A percentile compares a stretch with the other conserved stretches of the same genome.
phyloP scores from a whole-genome alignment of 805 yeast species.

The Candida maris region DNA sequence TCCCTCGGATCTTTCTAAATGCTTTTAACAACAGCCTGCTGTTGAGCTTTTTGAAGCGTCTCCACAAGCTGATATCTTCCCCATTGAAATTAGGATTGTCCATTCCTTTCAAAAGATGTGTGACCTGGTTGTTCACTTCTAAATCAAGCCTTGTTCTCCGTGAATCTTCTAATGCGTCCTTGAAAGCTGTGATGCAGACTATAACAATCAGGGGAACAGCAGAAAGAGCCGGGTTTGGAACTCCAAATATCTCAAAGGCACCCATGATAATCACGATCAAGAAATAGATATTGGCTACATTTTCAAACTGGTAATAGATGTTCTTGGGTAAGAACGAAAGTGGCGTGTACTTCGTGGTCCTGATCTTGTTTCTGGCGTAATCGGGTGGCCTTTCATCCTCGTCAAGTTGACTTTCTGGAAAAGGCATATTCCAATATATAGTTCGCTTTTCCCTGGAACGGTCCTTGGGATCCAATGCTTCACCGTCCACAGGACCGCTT shows the following conservation, averaged over 20 bases:
- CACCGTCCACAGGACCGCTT: conserved; percentile 28
- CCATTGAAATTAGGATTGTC: conserved; percentile 59
- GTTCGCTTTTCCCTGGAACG: conserved; percentile 36
- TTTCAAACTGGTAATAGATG: conserved; percentile 71
- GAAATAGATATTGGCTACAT: conserved; percentile 89
- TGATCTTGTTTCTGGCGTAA: conserved; percentile 87
- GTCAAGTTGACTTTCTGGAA: conserved; percentile 58
- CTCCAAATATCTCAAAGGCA: conserved; percentile 74
- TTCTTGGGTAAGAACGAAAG: conserved; percentile 85
- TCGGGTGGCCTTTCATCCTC: conserved; percentile 50
- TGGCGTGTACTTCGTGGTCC: conserved; percentile 95
- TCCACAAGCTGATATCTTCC: conserved; percentile 65
- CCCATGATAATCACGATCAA: conserved; percentile 76
- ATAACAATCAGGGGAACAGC: conserved; percentile 80
- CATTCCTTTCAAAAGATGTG: conserved; percentile 58
- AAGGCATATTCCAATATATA: conserved; percentile 53
- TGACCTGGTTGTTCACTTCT: conserved; percentile 71
- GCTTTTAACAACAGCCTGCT: conserved; percentile 13
- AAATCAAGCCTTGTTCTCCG: conserved; percentile 67
- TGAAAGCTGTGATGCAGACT: conserved; percentile 68
- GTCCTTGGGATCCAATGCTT: conserved; percentile 28
- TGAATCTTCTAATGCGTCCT: conserved; percentile 80
- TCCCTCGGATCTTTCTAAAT: conserved; percentile 22
- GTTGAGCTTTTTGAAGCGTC: conserved; percentile 55
- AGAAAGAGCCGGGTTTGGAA: conserved; percentile 68